Conservation (phyloP, 441 rosid species). For the Manihot esculenta region DNA sequence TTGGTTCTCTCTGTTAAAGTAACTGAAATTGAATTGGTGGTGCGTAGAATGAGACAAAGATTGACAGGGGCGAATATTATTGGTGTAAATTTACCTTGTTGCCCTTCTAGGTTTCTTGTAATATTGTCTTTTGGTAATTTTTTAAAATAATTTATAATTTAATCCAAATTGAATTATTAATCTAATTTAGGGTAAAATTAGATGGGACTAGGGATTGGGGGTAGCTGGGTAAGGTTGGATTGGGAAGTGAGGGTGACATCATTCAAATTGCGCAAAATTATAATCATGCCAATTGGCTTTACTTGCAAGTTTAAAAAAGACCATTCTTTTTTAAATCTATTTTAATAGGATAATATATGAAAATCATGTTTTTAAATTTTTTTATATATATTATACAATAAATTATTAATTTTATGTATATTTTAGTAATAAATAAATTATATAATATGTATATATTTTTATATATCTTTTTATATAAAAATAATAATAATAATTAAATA, state of each 20-base stretch:
- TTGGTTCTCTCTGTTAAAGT: slow-evolving; percentile 12
- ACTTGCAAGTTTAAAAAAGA: neutral
- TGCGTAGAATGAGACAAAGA: slow-evolving; percentile 31
- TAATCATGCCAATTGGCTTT: slow-evolving; percentile 17
- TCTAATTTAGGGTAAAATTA: neutral
- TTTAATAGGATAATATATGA: neutral
- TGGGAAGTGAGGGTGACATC: neutral
- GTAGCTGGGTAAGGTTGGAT: neutral
- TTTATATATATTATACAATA: too few species aligned
- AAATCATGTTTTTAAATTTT: too few species aligned
- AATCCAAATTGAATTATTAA: neutral
- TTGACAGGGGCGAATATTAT: slow-evolving; percentile 25
- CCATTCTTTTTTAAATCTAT: neutral
- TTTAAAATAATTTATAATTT: neutral
- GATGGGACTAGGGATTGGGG: neutral
- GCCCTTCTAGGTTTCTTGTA: slow-evolving; percentile 26
- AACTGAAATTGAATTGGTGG: slow-evolving; percentile 17
- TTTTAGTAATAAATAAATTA: too few species aligned
- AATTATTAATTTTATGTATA: too few species aligned
- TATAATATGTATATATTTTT: too few species aligned
- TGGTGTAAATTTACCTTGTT: slow-evolving; percentile 12
- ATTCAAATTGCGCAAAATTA: neutral
- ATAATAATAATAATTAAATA: too few species aligned
- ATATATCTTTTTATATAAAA: too few species aligned
- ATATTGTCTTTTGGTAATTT: neutral